Evolutionary conservation across 352 stramenopile species (phyloP).

Genomic region (Pythium chondricola): DNA sequence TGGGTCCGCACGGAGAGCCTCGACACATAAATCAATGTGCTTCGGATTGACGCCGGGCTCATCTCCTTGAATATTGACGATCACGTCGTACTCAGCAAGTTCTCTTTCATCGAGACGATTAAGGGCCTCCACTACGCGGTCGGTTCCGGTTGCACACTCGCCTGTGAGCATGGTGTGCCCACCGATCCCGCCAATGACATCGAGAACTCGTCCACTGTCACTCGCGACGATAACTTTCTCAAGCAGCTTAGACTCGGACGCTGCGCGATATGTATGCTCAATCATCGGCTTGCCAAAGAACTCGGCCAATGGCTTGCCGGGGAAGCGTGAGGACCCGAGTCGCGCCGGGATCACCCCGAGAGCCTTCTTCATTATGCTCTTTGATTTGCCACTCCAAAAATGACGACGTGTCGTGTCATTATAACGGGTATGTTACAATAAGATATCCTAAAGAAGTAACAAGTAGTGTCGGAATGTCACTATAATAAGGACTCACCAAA

Average conservation of each 20-base stretch:
- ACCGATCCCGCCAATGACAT: constrained; percentile 37
- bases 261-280: constrained; percentile 73
- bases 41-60: constrained; percentile 72
- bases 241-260: constrained; percentile 36
- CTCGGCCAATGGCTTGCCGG: constrained; percentile 65
- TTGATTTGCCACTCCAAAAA: neutral
- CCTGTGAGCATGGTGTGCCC: constrained; percentile 55
- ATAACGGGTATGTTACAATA: neutral
- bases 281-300: constrained; percentile 83
- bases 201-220: constrained; percentile 54
- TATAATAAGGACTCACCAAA: neutral
- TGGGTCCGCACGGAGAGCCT: constrained; percentile 39
- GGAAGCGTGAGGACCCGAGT: constrained; percentile 69
- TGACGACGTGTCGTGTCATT: constrained; percentile 5
- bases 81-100: constrained; percentile 53
- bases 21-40: constrained; percentile 70
- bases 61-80: constrained; percentile 84
- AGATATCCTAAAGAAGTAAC: neutral
- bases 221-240: constrained; percentile 75
- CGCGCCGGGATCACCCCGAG: constrained; percentile 76
- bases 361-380: constrained; percentile 35
- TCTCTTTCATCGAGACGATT: constrained; percentile 29
- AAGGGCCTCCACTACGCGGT: constrained; percentile 68
- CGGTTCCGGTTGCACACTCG: constrained; percentile 62
- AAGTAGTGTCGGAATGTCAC: neutral